Evolutionary conservation across 1,284 basidiomycete genomes (phyloP).

Genomic region (Vanrija pseudolonga): DNA sequence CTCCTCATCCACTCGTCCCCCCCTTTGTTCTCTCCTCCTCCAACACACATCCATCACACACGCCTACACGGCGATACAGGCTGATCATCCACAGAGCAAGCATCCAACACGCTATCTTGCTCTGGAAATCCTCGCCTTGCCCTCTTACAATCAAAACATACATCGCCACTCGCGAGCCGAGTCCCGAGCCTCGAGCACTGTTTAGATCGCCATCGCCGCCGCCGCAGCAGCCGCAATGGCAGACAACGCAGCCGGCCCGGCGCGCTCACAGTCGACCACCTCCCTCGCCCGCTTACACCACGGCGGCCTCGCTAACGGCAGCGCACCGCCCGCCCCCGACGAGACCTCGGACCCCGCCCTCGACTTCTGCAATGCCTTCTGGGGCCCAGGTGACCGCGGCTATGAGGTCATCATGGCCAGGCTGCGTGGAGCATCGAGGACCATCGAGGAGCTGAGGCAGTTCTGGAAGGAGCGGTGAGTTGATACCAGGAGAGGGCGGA

Average conservation of each 20-base stretch:
- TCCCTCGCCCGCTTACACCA: constrained; percentile 45
- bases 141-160: too few species aligned
- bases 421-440: constrained; percentile 77
- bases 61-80: too few species aligned
- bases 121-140: too few species aligned
- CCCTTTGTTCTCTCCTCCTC: too few species aligned
- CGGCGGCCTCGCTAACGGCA: constrained; percentile 20
- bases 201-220: too few species aligned
- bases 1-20: too few species aligned
- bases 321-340: constrained; percentile 13
- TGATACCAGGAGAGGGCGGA: neutral
- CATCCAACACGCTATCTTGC: too few species aligned
- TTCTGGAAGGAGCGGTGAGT: constrained; percentile 87
- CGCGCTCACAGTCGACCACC: constrained; percentile 45
- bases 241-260: constrained; percentile 20
- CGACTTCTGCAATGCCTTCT: constrained; percentile 97
- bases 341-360: constrained; percentile 46
- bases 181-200: neutral
- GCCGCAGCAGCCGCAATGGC: constrained; percentile 9
- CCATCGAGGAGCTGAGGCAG: constrained; percentile 77
- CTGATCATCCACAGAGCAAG: too few species aligned
- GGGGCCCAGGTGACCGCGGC: constrained; percentile 80
- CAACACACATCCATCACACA: too few species aligned
- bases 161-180: neutral
- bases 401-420: constrained; percentile 85